A percentile compares a stretch with the other conserved stretches of the same genome.
Evolutionary conservation across 331 rosid species (phyloP).

Genomic region (Rhamnella rubrinervis): DNA sequence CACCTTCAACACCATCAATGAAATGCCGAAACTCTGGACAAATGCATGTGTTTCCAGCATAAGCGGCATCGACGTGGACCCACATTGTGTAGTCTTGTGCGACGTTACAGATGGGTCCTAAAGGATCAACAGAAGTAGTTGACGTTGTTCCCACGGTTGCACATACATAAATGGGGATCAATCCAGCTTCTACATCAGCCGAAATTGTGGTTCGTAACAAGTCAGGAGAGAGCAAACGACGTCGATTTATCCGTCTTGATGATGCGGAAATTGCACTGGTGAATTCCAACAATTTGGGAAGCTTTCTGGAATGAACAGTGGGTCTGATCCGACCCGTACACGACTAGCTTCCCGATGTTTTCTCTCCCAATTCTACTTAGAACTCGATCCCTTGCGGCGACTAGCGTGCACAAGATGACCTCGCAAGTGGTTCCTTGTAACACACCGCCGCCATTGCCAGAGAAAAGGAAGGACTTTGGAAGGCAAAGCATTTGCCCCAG

Average conservation of each 20-base stretch:
- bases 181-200: constrained; percentile 23
- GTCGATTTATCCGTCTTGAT: constrained; percentile 10
- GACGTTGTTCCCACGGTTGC: constrained; percentile 43
- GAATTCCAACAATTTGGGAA: constrained; percentile 28
- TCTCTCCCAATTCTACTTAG: constrained; percentile 19
- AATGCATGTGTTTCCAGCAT: not conserved
- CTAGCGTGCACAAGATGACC: constrained; percentile 26
- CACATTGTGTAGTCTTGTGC: constrained; percentile 26
- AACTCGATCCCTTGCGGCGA: constrained; percentile 21
- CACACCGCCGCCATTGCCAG: constrained; percentile 30
- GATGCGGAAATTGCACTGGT: constrained; percentile 9
- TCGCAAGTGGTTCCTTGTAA: constrained; percentile 28
- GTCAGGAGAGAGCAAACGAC: constrained; percentile 21
- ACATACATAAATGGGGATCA: constrained; percentile 27
- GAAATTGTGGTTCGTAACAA: not conserved
- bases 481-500: constrained; percentile 32
- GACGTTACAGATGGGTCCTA: constrained; percentile 14
- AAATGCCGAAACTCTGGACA: not conserved
- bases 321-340: constrained; percentile 45
- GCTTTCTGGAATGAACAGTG: constrained; percentile 33
- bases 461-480: constrained; percentile 34
- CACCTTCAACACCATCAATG: not conserved
- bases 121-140: constrained; percentile 36
- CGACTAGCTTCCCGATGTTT: constrained; percentile 12
- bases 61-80: not conserved